A percentile compares a stretch with the other conserved stretches of the same genome.
Evolutionary conservation across 2,329 filamentous ascomycete genomes (phyloP).

Genomic region (Amauroascus verrucosus): DNA sequence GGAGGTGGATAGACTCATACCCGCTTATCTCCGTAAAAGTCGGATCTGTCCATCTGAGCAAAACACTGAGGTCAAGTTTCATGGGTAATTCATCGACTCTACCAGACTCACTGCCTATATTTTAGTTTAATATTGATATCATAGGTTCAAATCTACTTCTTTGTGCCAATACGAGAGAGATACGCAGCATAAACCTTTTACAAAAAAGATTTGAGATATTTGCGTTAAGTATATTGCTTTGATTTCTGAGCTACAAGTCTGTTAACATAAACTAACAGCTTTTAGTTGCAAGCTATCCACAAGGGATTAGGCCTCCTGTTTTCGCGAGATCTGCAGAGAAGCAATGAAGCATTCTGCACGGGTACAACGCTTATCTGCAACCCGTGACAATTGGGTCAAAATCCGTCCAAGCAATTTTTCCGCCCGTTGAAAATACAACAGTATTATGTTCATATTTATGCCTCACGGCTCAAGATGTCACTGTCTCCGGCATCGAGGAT

Average conservation of each 20-base stretch:
- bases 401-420: not conserved
- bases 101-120: too few relatives aligned
- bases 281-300: not conserved
- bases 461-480: conserved; percentile 75
- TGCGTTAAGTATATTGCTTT: not conserved
- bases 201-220: too few relatives aligned
- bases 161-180: too few relatives aligned
- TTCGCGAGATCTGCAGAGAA: not conserved
- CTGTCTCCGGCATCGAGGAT: conserved; percentile 96
- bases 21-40: too few relatives aligned
- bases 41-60: too few relatives aligned
- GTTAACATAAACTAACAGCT: conserved; percentile 2
- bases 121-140: too few relatives aligned
- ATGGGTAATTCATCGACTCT: too few relatives aligned
- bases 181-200: too few relatives aligned
- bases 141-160: too few relatives aligned
- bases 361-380: not conserved
- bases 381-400: not conserved
- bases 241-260: not conserved
- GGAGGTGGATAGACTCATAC: too few relatives aligned
- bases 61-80: too few relatives aligned
- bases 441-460: conserved; percentile 45
- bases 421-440: not conserved
- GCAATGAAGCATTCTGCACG: not conserved
- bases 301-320: not conserved